These are phyloP conservation scores for Pseudogymnoascus sp. DNA, from an alignment of 2,329 filamentous ascomycete genomes.

Conservation along the genomic window DNA sequence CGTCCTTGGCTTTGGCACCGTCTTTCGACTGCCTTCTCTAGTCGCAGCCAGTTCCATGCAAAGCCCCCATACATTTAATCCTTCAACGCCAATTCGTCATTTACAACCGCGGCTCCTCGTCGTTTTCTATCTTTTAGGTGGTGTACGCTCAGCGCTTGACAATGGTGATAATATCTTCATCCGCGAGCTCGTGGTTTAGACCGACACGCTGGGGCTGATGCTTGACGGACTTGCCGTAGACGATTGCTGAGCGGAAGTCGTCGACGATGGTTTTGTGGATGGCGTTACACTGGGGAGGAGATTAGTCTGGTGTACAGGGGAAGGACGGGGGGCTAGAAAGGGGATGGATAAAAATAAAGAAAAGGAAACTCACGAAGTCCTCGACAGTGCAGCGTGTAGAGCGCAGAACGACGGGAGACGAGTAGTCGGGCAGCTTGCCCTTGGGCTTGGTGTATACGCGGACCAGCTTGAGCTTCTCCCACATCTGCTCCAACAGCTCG, in stretches of 20 bases:
- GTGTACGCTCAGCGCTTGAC: constrained; percentile 51
- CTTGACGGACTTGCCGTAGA: constrained; percentile 97
- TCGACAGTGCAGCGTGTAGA: constrained; percentile 80
- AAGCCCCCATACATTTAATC: constrained; percentile 16
- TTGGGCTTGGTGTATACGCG: constrained; percentile 98
- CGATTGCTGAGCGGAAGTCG: constrained; percentile 89
- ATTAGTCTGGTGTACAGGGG: constrained; percentile 14
- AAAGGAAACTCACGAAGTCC: constrained; percentile 70
- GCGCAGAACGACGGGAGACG: constrained; percentile 79
- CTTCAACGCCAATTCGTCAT: constrained; percentile 8
- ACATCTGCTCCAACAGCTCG: constrained; percentile 95
- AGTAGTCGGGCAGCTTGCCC: constrained; percentile 88
- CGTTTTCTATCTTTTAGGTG: constrained; percentile 44
- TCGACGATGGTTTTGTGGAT: constrained; percentile 96
- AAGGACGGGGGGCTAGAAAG: not conserved
- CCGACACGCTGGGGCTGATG: constrained; percentile 97
- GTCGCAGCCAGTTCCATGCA: not conserved
- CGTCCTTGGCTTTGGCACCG: not conserved
- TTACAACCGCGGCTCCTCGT: constrained; percentile 28
- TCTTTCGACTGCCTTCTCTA: not conserved
- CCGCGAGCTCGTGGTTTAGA: constrained; percentile 79
- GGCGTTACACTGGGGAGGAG: constrained; percentile 68
- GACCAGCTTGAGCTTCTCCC: constrained; percentile 88
- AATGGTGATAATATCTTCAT: constrained; percentile 87
- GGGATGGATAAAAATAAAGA: not conserved